phyloP scores from a whole-genome alignment of 495 filamentous ascomycete species.

The Neurospora sp. region DNA sequence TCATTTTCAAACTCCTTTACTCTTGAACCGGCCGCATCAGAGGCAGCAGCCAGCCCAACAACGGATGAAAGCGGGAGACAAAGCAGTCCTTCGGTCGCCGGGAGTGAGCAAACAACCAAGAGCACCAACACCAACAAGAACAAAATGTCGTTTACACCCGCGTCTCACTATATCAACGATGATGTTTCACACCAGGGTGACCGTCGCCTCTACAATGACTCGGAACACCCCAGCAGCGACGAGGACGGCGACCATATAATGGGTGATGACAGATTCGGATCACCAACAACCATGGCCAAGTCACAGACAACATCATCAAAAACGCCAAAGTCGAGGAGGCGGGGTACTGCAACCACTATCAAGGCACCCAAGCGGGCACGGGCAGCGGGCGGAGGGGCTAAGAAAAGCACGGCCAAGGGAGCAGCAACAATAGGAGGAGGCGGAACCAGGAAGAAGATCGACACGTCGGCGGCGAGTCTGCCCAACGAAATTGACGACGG shows the following conservation, averaged over 20 bases:
- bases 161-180: not conserved
- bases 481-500: not conserved
- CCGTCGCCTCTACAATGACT: not conserved
- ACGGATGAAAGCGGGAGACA: not conserved
- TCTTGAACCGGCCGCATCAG: slow-evolving; percentile 1
- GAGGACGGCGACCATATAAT: slow-evolving; percentile 3
- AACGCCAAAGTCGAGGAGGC: slow-evolving; percentile 21
- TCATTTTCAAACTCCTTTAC: slow-evolving; percentile 20
- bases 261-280: not conserved
- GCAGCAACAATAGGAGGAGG: slow-evolving; percentile 1
- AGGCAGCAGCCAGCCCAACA: not conserved
- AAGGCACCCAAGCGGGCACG: slow-evolving; percentile 25
- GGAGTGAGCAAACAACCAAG: not conserved
- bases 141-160: not conserved
- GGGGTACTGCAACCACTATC: slow-evolving; percentile 30
- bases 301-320: slow-evolving; percentile 1
- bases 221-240: not conserved
- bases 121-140: not conserved
- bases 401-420: slow-evolving; percentile 1
- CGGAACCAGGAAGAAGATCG: slow-evolving; percentile 5
- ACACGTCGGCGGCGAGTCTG: slow-evolving; percentile 2
- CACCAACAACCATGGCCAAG: not conserved
- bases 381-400: slow-evolving; percentile 7
- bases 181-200: not conserved
- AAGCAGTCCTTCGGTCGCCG: not conserved